Percentiles rank a stretch among this genome's conserved stretches.
phyloP scores from a whole-genome alignment of 108 stramenopile species.

The Aurantiochytrium sp. region DNA sequence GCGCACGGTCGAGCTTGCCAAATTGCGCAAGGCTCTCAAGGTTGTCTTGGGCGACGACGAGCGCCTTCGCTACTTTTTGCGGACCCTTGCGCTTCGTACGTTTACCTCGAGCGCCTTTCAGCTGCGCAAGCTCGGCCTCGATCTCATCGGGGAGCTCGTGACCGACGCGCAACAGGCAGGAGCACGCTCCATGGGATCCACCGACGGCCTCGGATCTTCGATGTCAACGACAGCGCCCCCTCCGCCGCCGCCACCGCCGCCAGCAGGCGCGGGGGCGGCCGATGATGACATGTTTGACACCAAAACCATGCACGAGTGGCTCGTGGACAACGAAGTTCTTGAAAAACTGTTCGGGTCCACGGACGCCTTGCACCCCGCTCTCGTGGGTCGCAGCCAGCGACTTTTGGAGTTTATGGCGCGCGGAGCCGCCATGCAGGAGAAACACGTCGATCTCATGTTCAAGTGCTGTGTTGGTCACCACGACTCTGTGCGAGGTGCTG shows the following conservation, averaged over 20 bases:
- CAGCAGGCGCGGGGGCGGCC: not conserved
- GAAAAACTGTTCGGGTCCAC: constrained; percentile 4
- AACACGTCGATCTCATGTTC: constrained; percentile 8
- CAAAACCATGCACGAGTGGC: not conserved
- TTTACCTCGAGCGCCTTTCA: not conserved
- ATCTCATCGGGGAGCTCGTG: not conserved
- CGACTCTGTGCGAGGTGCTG: constrained; percentile 1
- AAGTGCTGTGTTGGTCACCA: constrained; percentile 5
- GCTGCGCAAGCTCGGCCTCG: not conserved
- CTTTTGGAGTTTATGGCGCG: not conserved
- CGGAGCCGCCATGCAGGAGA: not conserved
- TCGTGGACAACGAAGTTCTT: not conserved
- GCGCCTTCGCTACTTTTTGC: not conserved
- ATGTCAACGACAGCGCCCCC: too few species aligned
- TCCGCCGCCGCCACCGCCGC: not conserved
- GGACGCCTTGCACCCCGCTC: not conserved
- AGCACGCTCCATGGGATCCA: not conserved
- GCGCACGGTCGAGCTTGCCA: not conserved
- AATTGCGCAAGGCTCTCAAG: not conserved
- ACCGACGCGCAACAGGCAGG: not conserved
- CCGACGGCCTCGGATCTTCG: too few species aligned
- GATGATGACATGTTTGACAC: not conserved
- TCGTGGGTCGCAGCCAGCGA: not conserved
- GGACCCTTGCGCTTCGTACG: not conserved
- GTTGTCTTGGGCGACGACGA: not conserved